Evolutionary conservation across 441 rosid species (phyloP), one percentile per base, ranked within the genome.

Genomic region (Pelargonium australe): DNA sequence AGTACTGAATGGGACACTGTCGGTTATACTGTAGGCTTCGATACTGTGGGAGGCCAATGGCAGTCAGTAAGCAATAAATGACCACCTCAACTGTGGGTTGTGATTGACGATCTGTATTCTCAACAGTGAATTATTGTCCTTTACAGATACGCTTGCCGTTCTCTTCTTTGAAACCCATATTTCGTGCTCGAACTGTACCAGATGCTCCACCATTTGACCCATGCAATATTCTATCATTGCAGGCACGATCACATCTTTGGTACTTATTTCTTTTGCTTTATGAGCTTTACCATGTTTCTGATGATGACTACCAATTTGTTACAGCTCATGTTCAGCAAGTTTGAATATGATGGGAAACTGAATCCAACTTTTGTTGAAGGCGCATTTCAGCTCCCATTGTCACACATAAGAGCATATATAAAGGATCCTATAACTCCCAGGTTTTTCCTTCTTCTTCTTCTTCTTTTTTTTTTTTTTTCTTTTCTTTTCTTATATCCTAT

Each of bases 301-400:
- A 65, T 64, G 31, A 61, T 70, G 8, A 65, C 65, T 40, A 64
- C 25, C 55, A 70, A 16, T n/a, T 5, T 34, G 7, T 73, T 81
- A 63, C 96, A 93, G 98, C 91, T 93, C 65, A 89, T 90, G 97
- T 85, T 89, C 85, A 90, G 98, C 86, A 93, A 90, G 78, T 93
- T 93, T 57, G 97, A 93, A 80, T 93, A 85, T 69, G 98, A 93
- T 34, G 98, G 98, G 67, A 86, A 85, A 79, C 80, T 90, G 77
- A 90, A 93, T 77, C 97, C 96, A 41, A 82, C 89, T 68, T 93
- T 93, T 71, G 78, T 69, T 66, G 96, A 93, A 82, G 97, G 98
- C 6, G 79, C 85, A 41, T 93, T 93, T 78, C 85, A 87, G 85
- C 90, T 93, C 61, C 96, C 96, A 12, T n/a, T 93, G 14, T 87